A percentile compares a stretch with the other conserved stretches of the same genome.
phyloP scores from a whole-genome alignment of 1,284 basidiomycete species.

The Ustilago crameri region DNA sequence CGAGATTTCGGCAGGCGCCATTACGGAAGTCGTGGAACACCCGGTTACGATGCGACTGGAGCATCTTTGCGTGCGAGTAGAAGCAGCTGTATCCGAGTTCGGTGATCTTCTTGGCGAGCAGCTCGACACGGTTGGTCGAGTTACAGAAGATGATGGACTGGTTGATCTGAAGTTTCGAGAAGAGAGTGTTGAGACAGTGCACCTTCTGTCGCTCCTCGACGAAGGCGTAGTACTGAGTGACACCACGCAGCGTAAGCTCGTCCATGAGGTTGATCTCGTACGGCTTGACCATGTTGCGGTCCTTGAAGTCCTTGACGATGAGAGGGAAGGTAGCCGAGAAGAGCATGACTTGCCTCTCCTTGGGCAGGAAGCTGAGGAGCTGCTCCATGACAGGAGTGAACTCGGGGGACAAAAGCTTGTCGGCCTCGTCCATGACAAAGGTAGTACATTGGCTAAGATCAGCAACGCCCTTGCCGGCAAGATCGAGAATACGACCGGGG shows the following conservation, averaged over 20 bases:
- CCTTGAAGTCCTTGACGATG: conserved; percentile 99
- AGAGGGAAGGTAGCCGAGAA: conserved; percentile 99
- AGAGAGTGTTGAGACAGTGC: conserved; percentile 96
- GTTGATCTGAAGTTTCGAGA: conserved; percentile 99
- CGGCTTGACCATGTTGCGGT: conserved; percentile 95
- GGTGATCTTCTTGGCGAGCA: conserved; percentile 98
- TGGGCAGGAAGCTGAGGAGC: conserved; percentile 84
- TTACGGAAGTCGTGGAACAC: conserved; percentile 99
- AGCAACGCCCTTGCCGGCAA: conserved; percentile 91
- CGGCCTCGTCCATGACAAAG: conserved; percentile 88
- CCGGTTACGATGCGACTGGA: conserved; percentile 96
- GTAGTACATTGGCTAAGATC: conserved; percentile 93
- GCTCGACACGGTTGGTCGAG: conserved; percentile 98
- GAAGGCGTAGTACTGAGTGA: conserved; percentile 99
- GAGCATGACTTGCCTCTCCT: conserved; percentile 94
- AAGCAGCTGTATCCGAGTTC: conserved; percentile 99
- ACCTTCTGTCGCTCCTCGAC: conserved; percentile 99
- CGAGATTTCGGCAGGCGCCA: conserved; percentile 96
- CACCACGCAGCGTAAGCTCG: conserved; percentile 96
- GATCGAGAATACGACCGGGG: conserved; percentile 93
- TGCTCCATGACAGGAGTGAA: conserved; percentile 99
- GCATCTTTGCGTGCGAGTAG: conserved; percentile 99
- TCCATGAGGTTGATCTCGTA: conserved; percentile 99
- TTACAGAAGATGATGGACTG: conserved; percentile 99
- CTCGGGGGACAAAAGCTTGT: conserved; percentile 96